phyloP scores from a whole-genome alignment of 78 protist species.

The Pigoraptor vietnamica region DNA sequence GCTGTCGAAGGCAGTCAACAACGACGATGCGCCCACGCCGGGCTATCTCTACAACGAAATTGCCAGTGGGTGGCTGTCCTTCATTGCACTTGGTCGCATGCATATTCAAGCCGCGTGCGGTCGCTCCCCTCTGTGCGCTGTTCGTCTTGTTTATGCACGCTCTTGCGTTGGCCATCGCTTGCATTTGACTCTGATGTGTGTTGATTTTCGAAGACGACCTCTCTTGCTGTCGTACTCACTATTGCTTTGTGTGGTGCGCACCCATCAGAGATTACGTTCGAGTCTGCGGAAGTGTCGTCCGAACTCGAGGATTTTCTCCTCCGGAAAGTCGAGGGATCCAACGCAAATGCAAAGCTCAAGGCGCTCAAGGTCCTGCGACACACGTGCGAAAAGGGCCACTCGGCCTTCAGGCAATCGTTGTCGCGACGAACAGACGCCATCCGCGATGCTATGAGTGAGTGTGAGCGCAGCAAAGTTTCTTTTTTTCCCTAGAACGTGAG shows the following conservation, averaged over 20 bases:
- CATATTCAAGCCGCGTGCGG: too few relatives aligned
- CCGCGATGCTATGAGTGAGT: background rate
- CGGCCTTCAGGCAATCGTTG: background rate
- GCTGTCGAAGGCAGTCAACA: background rate
- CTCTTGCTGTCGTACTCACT: too few relatives aligned
- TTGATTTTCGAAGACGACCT: too few relatives aligned
- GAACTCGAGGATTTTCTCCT: conserved; percentile 6
- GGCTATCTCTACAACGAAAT: conserved; percentile 29
- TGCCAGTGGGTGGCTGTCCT: background rate
- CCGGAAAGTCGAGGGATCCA: background rate
- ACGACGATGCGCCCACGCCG: conserved; percentile 11
- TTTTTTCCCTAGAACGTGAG: background rate
- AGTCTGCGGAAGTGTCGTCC: background rate
- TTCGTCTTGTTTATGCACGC: too few relatives aligned
- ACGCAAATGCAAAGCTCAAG: conserved; percentile 7
- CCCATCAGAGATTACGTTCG: background rate
- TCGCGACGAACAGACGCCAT: background rate
- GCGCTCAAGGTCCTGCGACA: conserved; percentile 5
- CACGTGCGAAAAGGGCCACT: conserved; percentile 7
- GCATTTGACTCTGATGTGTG: too few relatives aligned
- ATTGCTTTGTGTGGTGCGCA: too few relatives aligned
- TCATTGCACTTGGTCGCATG: too few relatives aligned
- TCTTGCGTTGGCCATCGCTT: too few relatives aligned
- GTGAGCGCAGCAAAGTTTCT: background rate
- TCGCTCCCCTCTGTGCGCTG: too few relatives aligned